Conservation (phyloP, 2,329 filamentous ascomycete genomes). For the Hymenoscyphus albidus region DNA sequence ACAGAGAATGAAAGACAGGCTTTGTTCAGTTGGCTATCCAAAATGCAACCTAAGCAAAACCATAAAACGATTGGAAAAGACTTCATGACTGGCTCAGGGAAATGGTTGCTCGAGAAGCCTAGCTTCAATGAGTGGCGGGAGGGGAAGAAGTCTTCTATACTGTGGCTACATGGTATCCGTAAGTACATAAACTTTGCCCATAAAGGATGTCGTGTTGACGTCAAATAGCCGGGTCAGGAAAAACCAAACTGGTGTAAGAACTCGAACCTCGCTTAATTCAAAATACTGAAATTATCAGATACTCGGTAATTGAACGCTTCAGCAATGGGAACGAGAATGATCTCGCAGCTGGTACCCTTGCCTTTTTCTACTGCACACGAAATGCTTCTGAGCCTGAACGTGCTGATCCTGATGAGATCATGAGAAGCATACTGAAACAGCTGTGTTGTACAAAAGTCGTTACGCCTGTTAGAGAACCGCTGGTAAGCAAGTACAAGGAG, state of each 20-base stretch:
- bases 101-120: constrained; percentile 25
- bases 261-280: background rate
- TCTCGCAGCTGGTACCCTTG: constrained; percentile 5
- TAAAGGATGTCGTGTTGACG: background rate
- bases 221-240: constrained; percentile 30
- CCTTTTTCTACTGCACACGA: constrained; percentile 33
- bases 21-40: constrained; percentile 15
- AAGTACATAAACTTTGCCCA: background rate
- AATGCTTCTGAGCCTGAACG: constrained; percentile 27
- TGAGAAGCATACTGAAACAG: constrained; percentile 28
- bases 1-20: background rate
- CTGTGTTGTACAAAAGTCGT: constrained; percentile 13
- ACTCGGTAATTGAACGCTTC: constrained; percentile 10
- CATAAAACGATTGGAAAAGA: constrained; percentile 16
- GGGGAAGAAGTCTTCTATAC: constrained; percentile 32
- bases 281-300: background rate
- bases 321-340: background rate
- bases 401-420: constrained; percentile 21
- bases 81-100: constrained; percentile 21
- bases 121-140: constrained; percentile 32
- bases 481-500: background rate
- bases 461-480: constrained; percentile 3
- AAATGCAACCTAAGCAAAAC: constrained; percentile 5
- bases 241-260: constrained; percentile 32
- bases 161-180: constrained; percentile 36